Evolutionary conservation across 2,329 filamentous ascomycete genomes (phyloP).

Genomic region (Monosporascus sp.): DNA sequence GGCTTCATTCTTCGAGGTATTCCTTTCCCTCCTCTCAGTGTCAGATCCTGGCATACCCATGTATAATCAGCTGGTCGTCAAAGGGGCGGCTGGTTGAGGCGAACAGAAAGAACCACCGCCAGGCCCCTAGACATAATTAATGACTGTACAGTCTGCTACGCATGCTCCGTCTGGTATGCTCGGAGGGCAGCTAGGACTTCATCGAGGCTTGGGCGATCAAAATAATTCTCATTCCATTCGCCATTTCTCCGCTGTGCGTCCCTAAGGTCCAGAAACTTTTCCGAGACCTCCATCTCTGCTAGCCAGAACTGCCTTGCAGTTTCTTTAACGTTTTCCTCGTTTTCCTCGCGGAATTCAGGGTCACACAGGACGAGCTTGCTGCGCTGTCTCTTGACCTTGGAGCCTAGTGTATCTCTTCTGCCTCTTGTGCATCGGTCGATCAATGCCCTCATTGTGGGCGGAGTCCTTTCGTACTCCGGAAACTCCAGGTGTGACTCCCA

Average conservation of each 20-base stretch:
- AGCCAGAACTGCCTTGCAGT: constrained; percentile 43
- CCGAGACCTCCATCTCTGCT: constrained; percentile 41
- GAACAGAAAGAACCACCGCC: not conserved
- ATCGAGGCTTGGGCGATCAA: constrained; percentile 39
- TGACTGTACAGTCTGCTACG: not conserved
- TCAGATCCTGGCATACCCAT: too few relatives aligned
- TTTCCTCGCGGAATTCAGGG: constrained; percentile 25
- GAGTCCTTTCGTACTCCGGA: constrained; percentile 45
- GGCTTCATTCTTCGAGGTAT: too few relatives aligned
- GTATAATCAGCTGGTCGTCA: too few relatives aligned
- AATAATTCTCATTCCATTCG: constrained; percentile 47
- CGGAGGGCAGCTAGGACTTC: constrained; percentile 34
- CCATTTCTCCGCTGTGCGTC: constrained; percentile 31
- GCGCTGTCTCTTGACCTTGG: constrained; percentile 37
- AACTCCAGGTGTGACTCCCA: constrained; percentile 54
- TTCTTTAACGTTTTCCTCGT: constrained; percentile 27
- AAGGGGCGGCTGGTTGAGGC: too few relatives aligned
- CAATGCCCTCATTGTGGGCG: constrained; percentile 37
- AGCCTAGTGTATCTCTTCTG: constrained; percentile 39
- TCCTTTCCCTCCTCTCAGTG: too few relatives aligned
- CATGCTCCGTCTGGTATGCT: constrained; percentile 10
- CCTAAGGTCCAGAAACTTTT: constrained; percentile 40
- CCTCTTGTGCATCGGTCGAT: constrained; percentile 50
- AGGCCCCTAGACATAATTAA: not conserved
- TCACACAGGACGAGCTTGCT: constrained; percentile 41